phyloP scores from a whole-genome alignment of 2,329 filamentous ascomycete species.

The Colletotrichum paranaense region DNA sequence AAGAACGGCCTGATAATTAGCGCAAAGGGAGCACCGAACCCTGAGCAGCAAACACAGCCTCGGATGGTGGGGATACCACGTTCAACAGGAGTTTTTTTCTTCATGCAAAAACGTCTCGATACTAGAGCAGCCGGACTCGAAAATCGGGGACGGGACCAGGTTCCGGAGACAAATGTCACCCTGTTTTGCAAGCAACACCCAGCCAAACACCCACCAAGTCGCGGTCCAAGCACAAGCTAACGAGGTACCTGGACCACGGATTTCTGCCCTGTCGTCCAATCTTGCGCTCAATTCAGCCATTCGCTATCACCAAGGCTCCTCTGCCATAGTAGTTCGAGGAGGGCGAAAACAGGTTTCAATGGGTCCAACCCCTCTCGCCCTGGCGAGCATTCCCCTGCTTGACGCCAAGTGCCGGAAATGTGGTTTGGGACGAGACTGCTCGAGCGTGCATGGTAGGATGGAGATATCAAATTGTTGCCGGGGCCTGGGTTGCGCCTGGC shows the following conservation, averaged over 20 bases:
- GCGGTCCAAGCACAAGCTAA: constrained; percentile 29
- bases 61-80: background rate
- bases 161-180: constrained; percentile 24
- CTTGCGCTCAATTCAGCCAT: background rate
- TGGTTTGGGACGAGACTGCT: constrained; percentile 15
- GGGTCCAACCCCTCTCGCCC: constrained; percentile 1
- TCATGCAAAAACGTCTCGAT: constrained; percentile 1
- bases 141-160: constrained; percentile 8
- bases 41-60: background rate
- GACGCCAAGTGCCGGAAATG: background rate
- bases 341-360: constrained; percentile 24
- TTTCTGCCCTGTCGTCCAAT: constrained; percentile 21
- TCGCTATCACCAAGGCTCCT: background rate
- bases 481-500: background rate
- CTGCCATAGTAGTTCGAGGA: background rate
- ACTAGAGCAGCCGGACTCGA: too few species aligned
- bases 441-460: constrained; percentile 17
- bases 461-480: background rate
- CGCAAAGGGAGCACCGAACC: background rate
- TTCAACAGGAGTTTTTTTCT: background rate
- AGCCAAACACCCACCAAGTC: background rate
- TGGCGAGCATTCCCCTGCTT: constrained; percentile 29
- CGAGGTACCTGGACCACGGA: background rate
- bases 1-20: background rate
- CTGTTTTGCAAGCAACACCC: constrained; percentile 15